These are phyloP conservation scores for Murraya paniculata DNA, from an alignment of 345 rosid species.

Conservation along the genomic window DNA sequence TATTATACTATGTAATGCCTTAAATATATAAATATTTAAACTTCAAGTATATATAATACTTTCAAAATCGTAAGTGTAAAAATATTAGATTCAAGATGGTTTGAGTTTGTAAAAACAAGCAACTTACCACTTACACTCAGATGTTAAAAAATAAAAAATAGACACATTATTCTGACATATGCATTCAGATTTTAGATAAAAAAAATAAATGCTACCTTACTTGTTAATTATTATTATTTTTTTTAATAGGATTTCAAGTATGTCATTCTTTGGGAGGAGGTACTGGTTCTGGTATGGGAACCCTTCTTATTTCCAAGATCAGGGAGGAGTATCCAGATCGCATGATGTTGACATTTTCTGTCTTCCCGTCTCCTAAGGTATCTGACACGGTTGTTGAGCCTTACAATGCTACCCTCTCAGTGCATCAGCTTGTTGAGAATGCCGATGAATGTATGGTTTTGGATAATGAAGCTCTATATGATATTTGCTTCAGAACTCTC, in stretches of 20 bases:
- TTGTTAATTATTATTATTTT: background rate
- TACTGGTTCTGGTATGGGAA: slow-evolving; percentile 34
- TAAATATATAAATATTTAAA: too few relatives aligned
- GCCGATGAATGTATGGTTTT: slow-evolving; percentile 32
- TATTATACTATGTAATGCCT: too few relatives aligned
- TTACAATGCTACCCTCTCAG: slow-evolving; percentile 30
- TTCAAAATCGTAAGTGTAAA: too few relatives aligned
- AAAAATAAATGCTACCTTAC: too few relatives aligned
- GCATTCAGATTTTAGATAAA: too few relatives aligned
- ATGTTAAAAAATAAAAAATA: too few relatives aligned
- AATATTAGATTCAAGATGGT: too few relatives aligned
- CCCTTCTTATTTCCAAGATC: slow-evolving; percentile 32
- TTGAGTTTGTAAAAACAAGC: too few relatives aligned
- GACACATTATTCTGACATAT: too few relatives aligned
- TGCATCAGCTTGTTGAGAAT: slow-evolving; percentile 31
- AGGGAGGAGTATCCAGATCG: slow-evolving; percentile 36
- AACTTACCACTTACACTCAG: too few relatives aligned
- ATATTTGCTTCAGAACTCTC: slow-evolving; percentile 29
- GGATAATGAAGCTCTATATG: slow-evolving; percentile 30
- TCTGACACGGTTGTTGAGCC: slow-evolving; percentile 33
- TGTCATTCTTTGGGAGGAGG: slow-evolving; percentile 34
- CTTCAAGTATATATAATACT: too few relatives aligned
- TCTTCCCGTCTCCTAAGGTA: slow-evolving; percentile 31
- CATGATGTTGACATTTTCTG: slow-evolving; percentile 32
- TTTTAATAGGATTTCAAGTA: slow-evolving; percentile 26